Conservation (phyloP, 1,139 yeast genomes). For the Magnusiomyces fungicola region DNA sequence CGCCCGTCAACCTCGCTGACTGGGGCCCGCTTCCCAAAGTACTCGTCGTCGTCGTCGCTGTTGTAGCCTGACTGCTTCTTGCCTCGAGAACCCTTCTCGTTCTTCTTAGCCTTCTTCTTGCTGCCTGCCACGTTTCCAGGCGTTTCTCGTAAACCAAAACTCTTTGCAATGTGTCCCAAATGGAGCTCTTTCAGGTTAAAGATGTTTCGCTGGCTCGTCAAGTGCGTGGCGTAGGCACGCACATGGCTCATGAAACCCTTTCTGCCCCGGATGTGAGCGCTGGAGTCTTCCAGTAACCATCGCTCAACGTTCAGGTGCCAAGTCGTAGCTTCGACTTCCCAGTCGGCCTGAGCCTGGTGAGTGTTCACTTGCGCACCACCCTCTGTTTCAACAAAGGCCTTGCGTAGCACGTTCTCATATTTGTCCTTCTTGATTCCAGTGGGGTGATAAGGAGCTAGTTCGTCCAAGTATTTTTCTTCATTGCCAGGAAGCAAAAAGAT, state of each 20-base stretch:
- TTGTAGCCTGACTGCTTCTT: constrained; percentile 24
- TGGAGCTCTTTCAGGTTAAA: constrained; percentile 80
- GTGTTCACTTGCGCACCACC: constrained; percentile 14
- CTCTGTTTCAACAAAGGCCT: constrained; percentile 43
- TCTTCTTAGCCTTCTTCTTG: constrained; percentile 17
- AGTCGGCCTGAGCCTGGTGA: constrained; percentile 34
- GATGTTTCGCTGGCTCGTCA: constrained; percentile 63
- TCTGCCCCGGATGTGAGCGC: constrained; percentile 61
- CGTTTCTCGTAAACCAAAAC: constrained; percentile 89
- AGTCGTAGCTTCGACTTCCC: constrained; percentile 95
- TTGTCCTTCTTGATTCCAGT: constrained; percentile 47
- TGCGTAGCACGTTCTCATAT: constrained; percentile 46
- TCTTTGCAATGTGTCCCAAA: constrained; percentile 90
- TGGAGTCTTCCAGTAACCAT: constrained; percentile 67
- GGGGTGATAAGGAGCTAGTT: constrained; percentile 54
- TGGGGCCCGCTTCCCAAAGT: not conserved
- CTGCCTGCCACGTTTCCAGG: constrained; percentile 53
- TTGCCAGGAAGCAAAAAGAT: constrained; percentile 78
- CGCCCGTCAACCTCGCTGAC: constrained; percentile 21
- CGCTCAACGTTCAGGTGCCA: constrained; percentile 91
- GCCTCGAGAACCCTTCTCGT: constrained; percentile 22
- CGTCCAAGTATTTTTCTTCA: constrained; percentile 76
- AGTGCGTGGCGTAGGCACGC: constrained; percentile 95
- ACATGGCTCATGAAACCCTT: constrained; percentile 83
- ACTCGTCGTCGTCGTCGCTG: constrained; percentile 14